Evolutionary conservation across 2,329 filamentous ascomycete species (phyloP), one percentile per base, ranked within the genome.

Genomic region (Chlorencoelia australis): DNA sequence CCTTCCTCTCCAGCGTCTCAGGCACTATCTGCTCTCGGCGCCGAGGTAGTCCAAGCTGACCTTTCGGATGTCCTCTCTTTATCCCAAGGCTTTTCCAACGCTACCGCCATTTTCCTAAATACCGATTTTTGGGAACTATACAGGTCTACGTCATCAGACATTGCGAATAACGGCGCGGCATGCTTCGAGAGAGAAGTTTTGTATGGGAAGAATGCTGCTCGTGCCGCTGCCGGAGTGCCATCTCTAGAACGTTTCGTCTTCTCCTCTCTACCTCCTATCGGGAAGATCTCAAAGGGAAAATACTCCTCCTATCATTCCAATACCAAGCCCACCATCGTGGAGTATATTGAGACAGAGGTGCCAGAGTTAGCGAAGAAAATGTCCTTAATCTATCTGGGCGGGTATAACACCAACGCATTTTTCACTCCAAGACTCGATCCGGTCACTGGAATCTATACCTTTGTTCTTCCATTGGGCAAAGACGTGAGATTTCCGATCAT

Each of bases 281-380:
- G 41, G 5, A 62, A 59, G 37, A 54, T 51, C 45, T 62, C 57
- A 4, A 50, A 52, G 5, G 65, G 65, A 0, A 65, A 64, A 43
- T 66, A 66, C 31, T 52, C 43, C 2, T 57, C 62, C 1, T 55
- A 58, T 29, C 60, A 65, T 33, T 59, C 52, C 47, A 50, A 58
- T 16, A 31, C 45, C 18, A 60, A 59, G 24, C 48, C 45, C 3
- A 38, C 40, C 2, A 47, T 57, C 11, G 51, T 53, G 3, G 47
- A 56, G 1, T 55, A 53, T 39, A 54, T 58, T 38, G 35, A 51
- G 37, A 34, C 39, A 1, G 40, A 52, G 14, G 26, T 47, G 5
- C 46, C 50, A 0, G 48, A 47, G 4, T 40, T 59, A n/a, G 47
- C 51, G 5, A 45, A 46, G 31, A 59, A 56, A 37, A 44, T 41